phyloP scores from a whole-genome alignment of 331 rosid genomes.

The Malus hybrid region DNA sequence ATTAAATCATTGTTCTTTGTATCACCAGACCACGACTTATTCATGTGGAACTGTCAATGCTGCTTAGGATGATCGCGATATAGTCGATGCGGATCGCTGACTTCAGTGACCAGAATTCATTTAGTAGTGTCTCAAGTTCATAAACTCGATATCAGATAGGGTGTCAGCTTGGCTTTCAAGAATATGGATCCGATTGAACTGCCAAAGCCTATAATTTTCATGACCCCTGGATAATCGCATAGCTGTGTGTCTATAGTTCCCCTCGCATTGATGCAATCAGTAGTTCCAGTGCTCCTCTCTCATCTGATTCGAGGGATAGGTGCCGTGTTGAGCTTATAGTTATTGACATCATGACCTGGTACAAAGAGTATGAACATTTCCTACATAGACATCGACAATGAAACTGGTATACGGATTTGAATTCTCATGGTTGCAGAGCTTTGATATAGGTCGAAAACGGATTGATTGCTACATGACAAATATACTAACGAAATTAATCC shows the following conservation, averaged over 20 bases:
- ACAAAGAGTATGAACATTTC: background rate
- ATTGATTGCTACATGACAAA: background rate
- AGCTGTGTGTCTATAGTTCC: no score
- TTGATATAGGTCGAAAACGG: background rate
- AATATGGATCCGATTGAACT: background rate
- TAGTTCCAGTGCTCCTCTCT: background rate
- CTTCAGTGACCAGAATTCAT: background rate
- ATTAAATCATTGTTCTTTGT: no score
- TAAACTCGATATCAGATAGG: no score
- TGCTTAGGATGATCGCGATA: no score
- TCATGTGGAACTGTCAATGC: no score
- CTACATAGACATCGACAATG: background rate
- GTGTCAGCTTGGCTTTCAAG: background rate
- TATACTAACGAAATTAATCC: background rate
- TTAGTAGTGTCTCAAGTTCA: no score
- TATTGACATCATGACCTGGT: background rate
- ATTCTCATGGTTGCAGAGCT: slow-evolving; percentile 15
- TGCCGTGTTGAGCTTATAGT: background rate
- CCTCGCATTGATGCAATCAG: no score
- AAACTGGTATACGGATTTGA: slow-evolving; percentile 9
- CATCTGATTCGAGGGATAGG: background rate
- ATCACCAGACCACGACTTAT: no score
- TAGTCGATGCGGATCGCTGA: background rate
- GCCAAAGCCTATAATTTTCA: background rate
- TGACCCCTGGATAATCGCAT: background rate